Evolutionary conservation across 2,329 filamentous ascomycete species (phyloP).

Genomic region (Fusarium sterilihyphosum): DNA sequence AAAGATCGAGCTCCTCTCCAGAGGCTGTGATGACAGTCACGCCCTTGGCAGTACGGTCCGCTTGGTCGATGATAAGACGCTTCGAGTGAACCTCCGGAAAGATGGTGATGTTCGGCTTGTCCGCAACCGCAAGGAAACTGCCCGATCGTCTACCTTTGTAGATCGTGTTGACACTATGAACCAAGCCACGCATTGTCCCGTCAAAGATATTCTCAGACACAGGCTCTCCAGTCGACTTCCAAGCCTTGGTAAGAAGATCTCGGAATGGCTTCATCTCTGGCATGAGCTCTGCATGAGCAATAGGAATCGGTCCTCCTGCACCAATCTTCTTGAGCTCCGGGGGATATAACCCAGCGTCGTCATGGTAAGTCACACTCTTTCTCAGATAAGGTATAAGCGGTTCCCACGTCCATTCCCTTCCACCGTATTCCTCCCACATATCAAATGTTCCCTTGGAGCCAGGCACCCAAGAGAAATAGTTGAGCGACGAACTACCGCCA

Average conservation of each 20-base stretch:
- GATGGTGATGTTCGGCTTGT: constrained; percentile 65
- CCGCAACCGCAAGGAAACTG: constrained; percentile 59
- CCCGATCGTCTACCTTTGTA: constrained; percentile 64
- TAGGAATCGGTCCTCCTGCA: constrained; percentile 57
- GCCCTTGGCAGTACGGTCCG: constrained; percentile 48
- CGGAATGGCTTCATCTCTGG: constrained; percentile 55
- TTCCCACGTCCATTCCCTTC: constrained; percentile 69
- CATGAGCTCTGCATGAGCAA: constrained; percentile 64
- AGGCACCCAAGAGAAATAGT: constrained; percentile 72
- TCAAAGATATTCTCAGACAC: constrained; percentile 65
- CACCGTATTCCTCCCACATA: constrained; percentile 74
- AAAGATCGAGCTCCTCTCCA: constrained; percentile 53
- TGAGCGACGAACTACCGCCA: constrained; percentile 66
- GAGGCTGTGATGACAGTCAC: constrained; percentile 56
- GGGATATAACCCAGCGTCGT: constrained; percentile 59
- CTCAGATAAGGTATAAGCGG: constrained; percentile 59
- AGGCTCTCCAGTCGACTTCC: constrained; percentile 60
- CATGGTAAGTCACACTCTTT: constrained; percentile 66
- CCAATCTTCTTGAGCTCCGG: constrained; percentile 62
- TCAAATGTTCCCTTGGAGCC: constrained; percentile 69
- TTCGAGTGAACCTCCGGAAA: constrained; percentile 60
- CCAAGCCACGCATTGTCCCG: constrained; percentile 63
- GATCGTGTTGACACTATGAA: constrained; percentile 63
- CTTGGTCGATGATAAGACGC: constrained; percentile 59
- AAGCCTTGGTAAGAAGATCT: constrained; percentile 60